Percentiles rank a stretch among this genome's conserved stretches.
Conservation (phyloP, 2,329 filamentous ascomycete species). For the Aspergillus texensis region DNA sequence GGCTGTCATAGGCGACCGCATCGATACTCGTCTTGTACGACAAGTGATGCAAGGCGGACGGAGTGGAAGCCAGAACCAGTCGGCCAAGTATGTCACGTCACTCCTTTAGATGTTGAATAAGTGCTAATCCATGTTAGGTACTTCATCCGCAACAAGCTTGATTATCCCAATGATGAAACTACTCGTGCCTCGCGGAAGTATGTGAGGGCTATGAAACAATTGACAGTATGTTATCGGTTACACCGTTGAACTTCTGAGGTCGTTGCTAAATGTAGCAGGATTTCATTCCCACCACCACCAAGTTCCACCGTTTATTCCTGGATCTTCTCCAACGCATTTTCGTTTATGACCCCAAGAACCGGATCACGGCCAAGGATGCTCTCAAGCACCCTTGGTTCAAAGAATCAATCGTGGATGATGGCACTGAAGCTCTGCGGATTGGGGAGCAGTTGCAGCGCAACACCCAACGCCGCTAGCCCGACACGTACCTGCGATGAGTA, state of each 20-base stretch:
- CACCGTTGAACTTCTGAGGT: background rate
- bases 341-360: constrained; percentile 66
- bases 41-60: constrained; percentile 54
- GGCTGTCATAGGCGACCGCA: constrained; percentile 58
- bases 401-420: constrained; percentile 65
- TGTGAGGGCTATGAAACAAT: constrained; percentile 68
- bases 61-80: constrained; percentile 54
- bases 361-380: constrained; percentile 66
- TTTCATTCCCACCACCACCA: constrained; percentile 61
- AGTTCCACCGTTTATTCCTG: constrained; percentile 66
- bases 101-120: constrained; percentile 17
- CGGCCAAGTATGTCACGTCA: constrained; percentile 55
- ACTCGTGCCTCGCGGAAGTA: constrained; percentile 67
- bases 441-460: constrained; percentile 46
- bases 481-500: background rate
- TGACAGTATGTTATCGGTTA: constrained; percentile 52
- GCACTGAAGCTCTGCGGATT: constrained; percentile 65
- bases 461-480: constrained; percentile 22
- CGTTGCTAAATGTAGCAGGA: constrained; percentile 50
- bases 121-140: constrained; percentile 49
- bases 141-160: constrained; percentile 59
- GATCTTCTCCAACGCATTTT: constrained; percentile 66
- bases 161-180: constrained; percentile 66
- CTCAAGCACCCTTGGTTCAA: constrained; percentile 69
- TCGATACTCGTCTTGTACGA: constrained; percentile 58